These are phyloP conservation scores for Curvularia lunata DNA, from an alignment of 2,329 filamentous ascomycete species.

Conservation along the genomic window DNA sequence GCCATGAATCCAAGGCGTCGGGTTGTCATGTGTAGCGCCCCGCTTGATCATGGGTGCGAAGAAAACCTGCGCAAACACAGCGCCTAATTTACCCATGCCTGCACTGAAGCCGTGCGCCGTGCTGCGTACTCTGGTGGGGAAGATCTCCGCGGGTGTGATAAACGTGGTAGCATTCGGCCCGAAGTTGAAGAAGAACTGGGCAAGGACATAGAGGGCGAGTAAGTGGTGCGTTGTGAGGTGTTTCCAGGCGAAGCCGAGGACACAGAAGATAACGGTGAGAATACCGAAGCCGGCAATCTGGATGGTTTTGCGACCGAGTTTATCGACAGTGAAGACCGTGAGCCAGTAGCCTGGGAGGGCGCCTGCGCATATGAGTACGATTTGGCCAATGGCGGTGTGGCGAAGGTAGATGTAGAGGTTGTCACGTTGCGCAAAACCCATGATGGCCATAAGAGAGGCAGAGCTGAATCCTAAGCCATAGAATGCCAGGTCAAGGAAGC, in stretches of 20 bases:
- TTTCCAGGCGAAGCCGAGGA: slow-evolving; percentile 58
- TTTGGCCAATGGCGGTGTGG: slow-evolving; percentile 78
- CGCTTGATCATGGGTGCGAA: slow-evolving; percentile 60
- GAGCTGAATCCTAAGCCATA: slow-evolving; percentile 74
- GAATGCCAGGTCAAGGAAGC: slow-evolving; percentile 66
- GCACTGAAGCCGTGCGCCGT: slow-evolving; percentile 59
- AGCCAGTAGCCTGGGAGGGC: slow-evolving; percentile 85
- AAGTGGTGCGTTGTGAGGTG: slow-evolving; percentile 51
- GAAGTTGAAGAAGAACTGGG: slow-evolving; percentile 62
- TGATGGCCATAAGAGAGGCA: slow-evolving; percentile 71
- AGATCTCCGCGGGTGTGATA: slow-evolving; percentile 60
- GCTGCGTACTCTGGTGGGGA: slow-evolving; percentile 57
- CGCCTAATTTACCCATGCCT: slow-evolving; percentile 56
- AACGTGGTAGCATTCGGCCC: slow-evolving; percentile 60
- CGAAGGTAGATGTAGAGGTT: slow-evolving; percentile 73
- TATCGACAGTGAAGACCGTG: slow-evolving; percentile 76
- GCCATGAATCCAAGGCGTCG: slow-evolving; percentile 71
- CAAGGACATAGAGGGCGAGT: slow-evolving; percentile 56
- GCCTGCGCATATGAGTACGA: slow-evolving; percentile 79
- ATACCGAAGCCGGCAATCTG: slow-evolving; percentile 64
- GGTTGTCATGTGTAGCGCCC: slow-evolving; percentile 58
- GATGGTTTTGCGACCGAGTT: slow-evolving; percentile 77
- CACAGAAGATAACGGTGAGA: slow-evolving; percentile 57
- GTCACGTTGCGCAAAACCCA: slow-evolving; percentile 70
- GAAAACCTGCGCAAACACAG: slow-evolving; percentile 58